phyloP scores from a whole-genome alignment of 495 filamentous ascomycete genomes.

The Pseudomonodictys pantanalensis region DNA sequence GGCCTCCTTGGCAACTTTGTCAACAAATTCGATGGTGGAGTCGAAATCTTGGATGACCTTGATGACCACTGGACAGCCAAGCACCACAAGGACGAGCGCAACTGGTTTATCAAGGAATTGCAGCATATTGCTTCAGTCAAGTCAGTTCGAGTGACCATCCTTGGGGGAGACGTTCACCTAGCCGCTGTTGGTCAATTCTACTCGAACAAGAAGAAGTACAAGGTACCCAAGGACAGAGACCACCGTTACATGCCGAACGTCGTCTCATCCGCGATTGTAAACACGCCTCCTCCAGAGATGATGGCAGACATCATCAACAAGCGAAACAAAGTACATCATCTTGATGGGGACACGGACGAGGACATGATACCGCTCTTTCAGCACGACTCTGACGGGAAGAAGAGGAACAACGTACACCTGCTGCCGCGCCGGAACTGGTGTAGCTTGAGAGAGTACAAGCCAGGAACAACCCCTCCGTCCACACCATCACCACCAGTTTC shows the following conservation, averaged over 20 bases:
- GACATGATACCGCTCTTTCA: conserved; percentile 91
- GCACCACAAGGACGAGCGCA: conserved; percentile 84
- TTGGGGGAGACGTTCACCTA: conserved; percentile 90
- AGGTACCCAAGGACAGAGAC: conserved; percentile 76
- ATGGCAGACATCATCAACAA: conserved; percentile 90
- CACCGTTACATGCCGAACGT: conserved; percentile 91
- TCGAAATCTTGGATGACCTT: conserved; percentile 89
- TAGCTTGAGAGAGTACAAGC: conserved; percentile 77
- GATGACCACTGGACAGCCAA: conserved; percentile 98
- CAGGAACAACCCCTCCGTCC: conserved; percentile 67
- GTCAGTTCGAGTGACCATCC: conserved; percentile 84
- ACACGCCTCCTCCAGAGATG: conserved; percentile 83
- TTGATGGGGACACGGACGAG: conserved; percentile 82
- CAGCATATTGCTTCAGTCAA: conserved; percentile 89
- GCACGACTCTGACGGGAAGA: conserved; percentile 82
- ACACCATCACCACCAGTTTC: conserved; percentile 40
- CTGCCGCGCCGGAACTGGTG: conserved; percentile 92
- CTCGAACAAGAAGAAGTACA: conserved; percentile 75
- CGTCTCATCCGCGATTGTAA: conserved; percentile 88
- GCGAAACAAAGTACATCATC: conserved; percentile 89
- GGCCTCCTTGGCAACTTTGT: conserved; percentile 78
- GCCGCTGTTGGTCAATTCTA: conserved; percentile 93
- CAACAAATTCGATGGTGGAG: conserved; percentile 86
- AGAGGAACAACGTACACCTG: conserved; percentile 86
- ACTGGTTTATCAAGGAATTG: conserved; percentile 80